Evolutionary conservation across 1,284 basidiomycete genomes (phyloP).

Genomic region (Flammula alnicola): DNA sequence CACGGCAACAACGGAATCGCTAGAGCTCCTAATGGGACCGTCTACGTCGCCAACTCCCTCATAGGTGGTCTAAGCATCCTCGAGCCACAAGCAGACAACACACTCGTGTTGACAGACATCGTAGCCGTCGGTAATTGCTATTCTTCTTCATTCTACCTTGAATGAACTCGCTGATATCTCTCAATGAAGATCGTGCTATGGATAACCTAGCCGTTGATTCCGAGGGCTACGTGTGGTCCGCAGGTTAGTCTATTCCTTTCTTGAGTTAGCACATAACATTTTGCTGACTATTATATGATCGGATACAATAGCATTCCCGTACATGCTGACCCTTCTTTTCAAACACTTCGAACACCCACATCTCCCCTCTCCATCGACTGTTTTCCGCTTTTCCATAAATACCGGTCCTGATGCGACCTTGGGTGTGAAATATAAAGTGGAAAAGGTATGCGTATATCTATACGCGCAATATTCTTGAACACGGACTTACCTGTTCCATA

Average conservation of each 20-base stretch:
- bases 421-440: slow-evolving; percentile 61
- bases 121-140: slow-evolving; percentile 30
- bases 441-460: slow-evolving; percentile 48
- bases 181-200: slow-evolving; percentile 49
- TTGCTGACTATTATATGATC: neutral
- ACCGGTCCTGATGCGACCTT: slow-evolving; percentile 47
- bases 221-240: slow-evolving; percentile 63
- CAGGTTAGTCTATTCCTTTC: slow-evolving; percentile 42
- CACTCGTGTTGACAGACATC: slow-evolving; percentile 48
- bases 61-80: slow-evolving; percentile 52
- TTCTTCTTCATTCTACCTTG: neutral
- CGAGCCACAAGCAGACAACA: slow-evolving; percentile 59
- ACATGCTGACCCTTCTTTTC: slow-evolving; percentile 30
- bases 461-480: neutral
- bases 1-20: slow-evolving; percentile 63
- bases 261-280: neutral
- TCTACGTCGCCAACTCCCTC: slow-evolving; percentile 56
- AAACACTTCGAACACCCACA: slow-evolving; percentile 47
- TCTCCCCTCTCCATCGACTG: slow-evolving; percentile 47
- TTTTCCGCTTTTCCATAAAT: slow-evolving; percentile 58
- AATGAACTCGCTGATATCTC: slow-evolving; percentile 30
- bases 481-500: slow-evolving; percentile 24
- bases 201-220: slow-evolving; percentile 65
- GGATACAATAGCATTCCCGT: slow-evolving; percentile 37
- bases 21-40: slow-evolving; percentile 54